Evolutionary conservation across 495 filamentous ascomycete genomes (phyloP).

Genomic region (Neurospora sp.): DNA sequence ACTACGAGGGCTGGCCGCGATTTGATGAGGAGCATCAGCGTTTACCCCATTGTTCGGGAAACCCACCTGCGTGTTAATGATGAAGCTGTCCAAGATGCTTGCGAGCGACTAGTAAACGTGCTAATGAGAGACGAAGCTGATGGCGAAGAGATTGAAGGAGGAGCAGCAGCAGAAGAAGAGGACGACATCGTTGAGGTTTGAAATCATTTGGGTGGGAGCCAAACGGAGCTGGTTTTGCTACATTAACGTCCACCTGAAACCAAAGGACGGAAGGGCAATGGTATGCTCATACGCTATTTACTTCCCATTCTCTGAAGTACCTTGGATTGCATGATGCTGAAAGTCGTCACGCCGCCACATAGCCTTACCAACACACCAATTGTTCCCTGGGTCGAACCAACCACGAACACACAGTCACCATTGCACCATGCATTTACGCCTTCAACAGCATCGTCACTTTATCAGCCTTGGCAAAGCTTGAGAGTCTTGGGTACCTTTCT

Average conservation of each 20-base stretch:
- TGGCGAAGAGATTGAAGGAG: slow-evolving; percentile 56
- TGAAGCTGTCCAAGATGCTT: slow-evolving; percentile 73
- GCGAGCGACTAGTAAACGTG: slow-evolving; percentile 84
- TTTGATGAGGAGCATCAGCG: slow-evolving; percentile 59
- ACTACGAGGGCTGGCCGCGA: slow-evolving; percentile 69
- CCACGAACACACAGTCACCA: background rate
- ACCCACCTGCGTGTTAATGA: slow-evolving; percentile 70
- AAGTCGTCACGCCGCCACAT: background rate
- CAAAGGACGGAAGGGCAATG: background rate
- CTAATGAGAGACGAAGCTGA: slow-evolving; percentile 72
- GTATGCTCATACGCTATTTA: background rate
- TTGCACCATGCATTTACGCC: background rate
- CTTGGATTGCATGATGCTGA: background rate
- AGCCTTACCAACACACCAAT: background rate
- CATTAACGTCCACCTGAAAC: background rate
- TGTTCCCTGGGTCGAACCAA: background rate
- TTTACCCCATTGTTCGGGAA: slow-evolving; percentile 84
- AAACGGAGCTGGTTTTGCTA: background rate
- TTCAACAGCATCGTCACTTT: background rate
- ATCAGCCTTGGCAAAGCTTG: background rate
- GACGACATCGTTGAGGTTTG: slow-evolving; percentile 36
- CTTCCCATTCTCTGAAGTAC: background rate
- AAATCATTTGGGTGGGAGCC: background rate
- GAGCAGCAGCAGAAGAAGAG: slow-evolving; percentile 28
- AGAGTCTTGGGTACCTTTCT: background rate